Base-by-base conservation (phyloP, 23 red algal species). In the Gracilaria caudata region DNA sequence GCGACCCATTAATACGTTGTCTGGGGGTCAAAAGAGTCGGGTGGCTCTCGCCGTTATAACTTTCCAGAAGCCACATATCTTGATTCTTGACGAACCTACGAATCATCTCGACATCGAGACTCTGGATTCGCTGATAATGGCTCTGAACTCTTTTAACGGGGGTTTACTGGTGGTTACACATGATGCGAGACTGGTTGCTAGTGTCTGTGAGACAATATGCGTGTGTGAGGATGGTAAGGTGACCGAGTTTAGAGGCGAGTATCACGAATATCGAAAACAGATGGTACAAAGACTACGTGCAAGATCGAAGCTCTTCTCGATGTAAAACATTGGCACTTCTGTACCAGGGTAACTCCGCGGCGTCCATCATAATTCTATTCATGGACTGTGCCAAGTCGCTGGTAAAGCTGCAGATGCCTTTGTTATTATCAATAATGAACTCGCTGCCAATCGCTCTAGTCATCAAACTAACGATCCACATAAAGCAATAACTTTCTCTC, bases 11-110 rank as follows among this genome's bases (percentile, higher is more conserved):
- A 93, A 86, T 46, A 97, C 94, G 3, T 81, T 97, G 7, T 97
- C 94, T 28, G 94, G 94, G 28, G 94, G 94, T 1, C 94, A 97
- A 55, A 97, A 97, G 85, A 92, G 88, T 82, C 87, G 94, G 20
- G 89, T 97, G 19, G 89, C 94, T 54, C 86, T 93, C 40, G 94
- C 94, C 1, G 87, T 97, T 9, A 93, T 97, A 51, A 93, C 90
- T 24, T 93, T 79, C 53, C 86, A 81, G 37, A 82, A 58, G 51
- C 93, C 93, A 12, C 93, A 95, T 79, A 88, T 95, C 47, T 76
- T 97, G 40, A 71, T 89, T 17, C 83, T 96, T 51, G 94, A 96
- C 64, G 94, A 96, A 68, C 77, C 77, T 30, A 83, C 77, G 3
- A 85, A 90, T 47, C 78, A 77, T 63, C 30, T 92, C 21, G 89